Evolutionary conservation across 2,329 filamentous ascomycete genomes (phyloP).

Genomic region (Fusarium lateritium): DNA sequence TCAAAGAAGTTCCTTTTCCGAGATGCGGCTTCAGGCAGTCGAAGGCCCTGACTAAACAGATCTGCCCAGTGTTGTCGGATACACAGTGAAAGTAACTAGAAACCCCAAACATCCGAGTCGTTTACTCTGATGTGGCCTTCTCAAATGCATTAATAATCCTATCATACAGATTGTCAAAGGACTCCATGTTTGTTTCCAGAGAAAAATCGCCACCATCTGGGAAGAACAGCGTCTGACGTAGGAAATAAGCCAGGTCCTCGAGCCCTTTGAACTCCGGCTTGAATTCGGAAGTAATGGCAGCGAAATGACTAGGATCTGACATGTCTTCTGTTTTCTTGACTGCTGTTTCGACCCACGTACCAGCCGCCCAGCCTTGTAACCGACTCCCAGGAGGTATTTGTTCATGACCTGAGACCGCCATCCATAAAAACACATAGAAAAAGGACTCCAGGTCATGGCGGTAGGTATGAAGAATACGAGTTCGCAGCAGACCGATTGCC

Average conservation of each 20-base stretch:
- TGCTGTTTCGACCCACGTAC: background rate
- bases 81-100: too few relatives aligned
- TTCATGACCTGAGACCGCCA: background rate
- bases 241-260: background rate
- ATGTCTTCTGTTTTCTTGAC: slow-evolving; percentile 16
- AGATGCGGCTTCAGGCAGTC: too few relatives aligned
- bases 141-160: slow-evolving; percentile 3
- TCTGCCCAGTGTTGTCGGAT: too few relatives aligned
- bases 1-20: too few relatives aligned
- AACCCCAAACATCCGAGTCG: background rate
- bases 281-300: slow-evolving; percentile 5
- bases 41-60: too few relatives aligned
- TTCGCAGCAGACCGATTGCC: slow-evolving; percentile 43
- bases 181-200: background rate
- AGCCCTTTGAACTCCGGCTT: background rate
- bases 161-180: background rate
- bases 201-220: background rate
- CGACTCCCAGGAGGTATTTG: slow-evolving; percentile 1
- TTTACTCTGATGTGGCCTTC: background rate
- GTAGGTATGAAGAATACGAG: slow-evolving; percentile 30
- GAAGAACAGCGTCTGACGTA: slow-evolving; percentile 10
- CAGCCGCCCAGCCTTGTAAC: slow-evolving; percentile 1
- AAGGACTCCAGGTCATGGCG: slow-evolving; percentile 51
- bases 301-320: background rate
- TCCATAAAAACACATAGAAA: slow-evolving; percentile 47